A percentile compares a stretch with the other conserved stretches of the same genome.
These are phyloP conservation scores for Aspergillus baeticus DNA, from an alignment of 495 filamentous ascomycete genomes.

Conservation along the genomic window DNA sequence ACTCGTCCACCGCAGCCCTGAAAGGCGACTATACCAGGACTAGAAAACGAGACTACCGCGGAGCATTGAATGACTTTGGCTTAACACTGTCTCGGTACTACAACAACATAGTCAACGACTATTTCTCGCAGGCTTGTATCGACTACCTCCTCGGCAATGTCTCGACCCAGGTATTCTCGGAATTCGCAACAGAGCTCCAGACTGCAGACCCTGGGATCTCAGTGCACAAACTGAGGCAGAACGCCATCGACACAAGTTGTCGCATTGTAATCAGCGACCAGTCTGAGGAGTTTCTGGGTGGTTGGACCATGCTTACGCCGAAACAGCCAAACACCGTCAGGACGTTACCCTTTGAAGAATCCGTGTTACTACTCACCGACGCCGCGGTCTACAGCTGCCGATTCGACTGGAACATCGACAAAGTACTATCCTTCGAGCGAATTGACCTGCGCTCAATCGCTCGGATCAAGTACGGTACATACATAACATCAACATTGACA, in stretches of 20 bases:
- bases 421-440: conserved; percentile 86
- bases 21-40: conserved; percentile 96
- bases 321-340: conserved; percentile 63
- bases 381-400: conserved; percentile 80
- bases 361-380: conserved; percentile 82
- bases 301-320: conserved; percentile 77
- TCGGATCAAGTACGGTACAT: conserved; percentile 73
- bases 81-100: conserved; percentile 69
- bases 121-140: conserved; percentile 90
- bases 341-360: conserved; percentile 75
- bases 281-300: conserved; percentile 76
- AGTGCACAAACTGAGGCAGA: conserved; percentile 75
- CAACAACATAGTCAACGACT: conserved; percentile 90
- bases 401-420: conserved; percentile 91
- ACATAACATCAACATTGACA: conserved; percentile 84
- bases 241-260: conserved; percentile 81
- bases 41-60: conserved; percentile 83
- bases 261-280: conserved; percentile 83
- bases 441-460: conserved; percentile 71
- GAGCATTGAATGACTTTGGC: conserved; percentile 89
- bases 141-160: conserved; percentile 94
- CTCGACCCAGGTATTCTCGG: conserved; percentile 75
- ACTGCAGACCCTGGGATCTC: conserved; percentile 84
- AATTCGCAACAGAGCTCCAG: conserved; percentile 88
- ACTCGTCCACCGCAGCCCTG: conserved; percentile 87